Evolutionary conservation across 129 eudicot genomes (phyloP).

Genomic region (Artemisia annua): DNA sequence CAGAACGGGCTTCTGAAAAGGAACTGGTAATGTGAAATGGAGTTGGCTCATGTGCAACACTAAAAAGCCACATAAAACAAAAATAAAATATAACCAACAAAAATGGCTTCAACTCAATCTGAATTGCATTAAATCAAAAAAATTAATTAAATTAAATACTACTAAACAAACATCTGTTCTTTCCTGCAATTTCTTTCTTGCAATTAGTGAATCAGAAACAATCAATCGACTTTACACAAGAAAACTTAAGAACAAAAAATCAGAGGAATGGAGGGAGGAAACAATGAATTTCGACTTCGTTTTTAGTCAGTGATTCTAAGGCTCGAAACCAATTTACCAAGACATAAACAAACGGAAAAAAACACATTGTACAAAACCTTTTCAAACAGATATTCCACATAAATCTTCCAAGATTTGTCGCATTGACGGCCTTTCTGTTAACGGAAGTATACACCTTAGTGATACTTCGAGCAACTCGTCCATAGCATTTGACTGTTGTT

Average conservation of each 20-base stretch:
- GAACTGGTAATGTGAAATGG: constrained; percentile 26
- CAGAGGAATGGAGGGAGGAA: constrained; percentile 27
- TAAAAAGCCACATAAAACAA: neutral
- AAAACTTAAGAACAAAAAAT: constrained; percentile 33
- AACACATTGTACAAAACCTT: constrained; percentile 37
- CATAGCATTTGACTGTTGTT: constrained; percentile 72
- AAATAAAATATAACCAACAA: constrained; percentile 13
- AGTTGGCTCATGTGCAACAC: constrained; percentile 39
- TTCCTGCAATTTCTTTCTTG: too few relatives aligned
- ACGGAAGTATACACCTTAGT: constrained; percentile 82
- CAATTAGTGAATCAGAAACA: constrained; percentile 46
- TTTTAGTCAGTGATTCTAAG: constrained; percentile 32
- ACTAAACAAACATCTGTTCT: constrained; percentile 38
- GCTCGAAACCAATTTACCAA: constrained; percentile 40
- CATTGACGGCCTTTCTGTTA: constrained; percentile 88
- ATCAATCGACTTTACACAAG: constrained; percentile 46
- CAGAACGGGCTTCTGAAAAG: constrained; percentile 29
- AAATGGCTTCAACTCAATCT: constrained; percentile 5
- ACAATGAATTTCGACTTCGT: constrained; percentile 40
- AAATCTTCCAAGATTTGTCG: constrained; percentile 84
- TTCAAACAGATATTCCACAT: constrained; percentile 73
- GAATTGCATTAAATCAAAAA: constrained; percentile 8
- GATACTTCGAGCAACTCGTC: constrained; percentile 88
- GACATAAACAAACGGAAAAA: constrained; percentile 32
- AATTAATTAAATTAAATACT: constrained; percentile 15